Evolutionary conservation across 75 land plant genomes (phyloP).

Genomic region (Picea glauca): DNA sequence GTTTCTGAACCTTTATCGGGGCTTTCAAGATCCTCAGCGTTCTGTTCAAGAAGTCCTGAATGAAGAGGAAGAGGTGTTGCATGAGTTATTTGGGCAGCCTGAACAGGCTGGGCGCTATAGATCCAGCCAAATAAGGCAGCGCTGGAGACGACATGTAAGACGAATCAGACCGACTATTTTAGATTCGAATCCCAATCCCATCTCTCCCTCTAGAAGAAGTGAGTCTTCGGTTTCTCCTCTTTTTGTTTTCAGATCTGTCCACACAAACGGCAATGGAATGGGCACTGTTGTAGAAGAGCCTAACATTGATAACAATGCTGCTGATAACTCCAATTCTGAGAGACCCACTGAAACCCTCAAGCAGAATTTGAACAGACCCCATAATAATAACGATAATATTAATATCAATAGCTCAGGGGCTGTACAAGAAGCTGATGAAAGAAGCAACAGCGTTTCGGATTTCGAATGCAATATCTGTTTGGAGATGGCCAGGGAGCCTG

Average conservation of each 20-base stretch:
- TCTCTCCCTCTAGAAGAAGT: background rate
- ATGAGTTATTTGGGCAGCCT: background rate
- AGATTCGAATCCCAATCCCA: background rate
- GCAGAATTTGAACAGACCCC: background rate
- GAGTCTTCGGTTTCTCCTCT: background rate
- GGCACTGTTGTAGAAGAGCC: background rate
- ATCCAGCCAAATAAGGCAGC: background rate
- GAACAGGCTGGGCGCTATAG: background rate
- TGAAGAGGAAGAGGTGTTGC: background rate
- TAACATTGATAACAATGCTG: background rate
- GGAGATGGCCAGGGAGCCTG: conserved; percentile 52
- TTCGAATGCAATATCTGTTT: conserved; percentile 80
- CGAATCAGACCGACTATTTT: conserved; percentile 1
- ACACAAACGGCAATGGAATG: background rate
- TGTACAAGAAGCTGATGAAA: background rate
- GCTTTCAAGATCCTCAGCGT: background rate
- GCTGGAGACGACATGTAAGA: background rate
- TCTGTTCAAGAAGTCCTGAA: no score
- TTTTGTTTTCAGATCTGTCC: background rate
- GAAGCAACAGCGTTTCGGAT: background rate
- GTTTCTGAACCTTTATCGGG: background rate
- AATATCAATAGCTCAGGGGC: background rate
- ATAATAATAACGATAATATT: no score
- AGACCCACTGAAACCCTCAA: background rate
- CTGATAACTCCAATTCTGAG: background rate